Evolutionary conservation across 2,329 filamentous ascomycete species (phyloP).

Genomic region (Fusarium liriodendri): DNA sequence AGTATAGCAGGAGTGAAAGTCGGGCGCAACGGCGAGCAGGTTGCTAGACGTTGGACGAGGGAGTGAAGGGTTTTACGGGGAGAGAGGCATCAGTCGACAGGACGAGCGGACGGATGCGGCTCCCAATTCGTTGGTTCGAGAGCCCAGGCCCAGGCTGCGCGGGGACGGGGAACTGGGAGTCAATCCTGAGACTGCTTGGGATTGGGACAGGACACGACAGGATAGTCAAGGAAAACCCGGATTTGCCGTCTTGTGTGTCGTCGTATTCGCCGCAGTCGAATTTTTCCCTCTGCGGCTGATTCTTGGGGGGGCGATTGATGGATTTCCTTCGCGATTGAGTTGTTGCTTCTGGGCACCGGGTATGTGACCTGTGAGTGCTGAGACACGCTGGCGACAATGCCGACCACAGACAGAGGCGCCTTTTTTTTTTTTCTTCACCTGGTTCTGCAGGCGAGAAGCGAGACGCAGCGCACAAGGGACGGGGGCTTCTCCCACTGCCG

Average conservation of each 20-base stretch:
- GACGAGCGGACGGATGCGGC: constrained; percentile 42
- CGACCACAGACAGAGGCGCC: constrained; percentile 4
- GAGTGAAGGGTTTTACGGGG: constrained; percentile 43
- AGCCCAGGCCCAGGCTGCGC: constrained; percentile 31
- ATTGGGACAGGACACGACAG: constrained; percentile 18
- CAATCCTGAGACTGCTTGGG: constrained; percentile 33
- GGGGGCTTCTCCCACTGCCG: constrained; percentile 36
- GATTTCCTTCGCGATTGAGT: constrained; percentile 21
- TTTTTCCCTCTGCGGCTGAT: constrained; percentile 12
- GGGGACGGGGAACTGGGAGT: constrained; percentile 38
- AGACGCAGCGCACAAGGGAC: constrained; percentile 17
- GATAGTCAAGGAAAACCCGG: constrained; percentile 15
- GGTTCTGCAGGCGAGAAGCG: constrained; percentile 31
- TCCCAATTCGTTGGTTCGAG: constrained; percentile 44
- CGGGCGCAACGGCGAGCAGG: constrained; percentile 23
- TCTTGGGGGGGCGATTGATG: constrained; percentile 23
- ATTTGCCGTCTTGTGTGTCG: constrained; percentile 27
- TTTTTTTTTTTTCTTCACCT: constrained; percentile 7
- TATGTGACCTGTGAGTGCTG: constrained; percentile 25
- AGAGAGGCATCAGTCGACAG: constrained; percentile 43
- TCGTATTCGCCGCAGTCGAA: constrained; percentile 37
- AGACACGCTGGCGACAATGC: constrained; percentile 22
- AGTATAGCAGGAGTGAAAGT: constrained; percentile 13
- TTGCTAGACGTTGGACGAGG: constrained; percentile 33
- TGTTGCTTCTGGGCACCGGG: constrained; percentile 17